These are phyloP conservation scores for Globisporangium iwayamae DNA, from an alignment of 352 stramenopile genomes.

Conservation along the genomic window DNA sequence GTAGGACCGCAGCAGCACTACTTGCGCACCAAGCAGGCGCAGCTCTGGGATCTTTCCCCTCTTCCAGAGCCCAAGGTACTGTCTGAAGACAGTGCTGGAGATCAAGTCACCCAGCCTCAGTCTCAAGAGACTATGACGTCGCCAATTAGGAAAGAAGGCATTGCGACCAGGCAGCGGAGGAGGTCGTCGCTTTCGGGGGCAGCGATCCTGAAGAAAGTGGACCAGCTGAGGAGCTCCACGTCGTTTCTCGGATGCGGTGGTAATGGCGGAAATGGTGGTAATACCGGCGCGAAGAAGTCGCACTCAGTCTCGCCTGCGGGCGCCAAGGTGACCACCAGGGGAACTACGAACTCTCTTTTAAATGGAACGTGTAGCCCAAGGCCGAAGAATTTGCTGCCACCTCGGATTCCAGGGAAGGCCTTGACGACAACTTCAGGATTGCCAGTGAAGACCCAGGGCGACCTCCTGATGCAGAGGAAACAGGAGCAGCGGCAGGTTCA, in stretches of 20 bases:
- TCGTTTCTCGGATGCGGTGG: neutral
- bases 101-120: neutral
- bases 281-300: conserved; percentile 8
- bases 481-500: neutral
- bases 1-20: conserved; percentile 95
- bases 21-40: conserved; percentile 63
- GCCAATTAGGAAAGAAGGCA: conserved; percentile 8
- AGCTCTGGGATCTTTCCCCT: conserved; percentile 8
- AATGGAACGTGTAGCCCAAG: neutral
- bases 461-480: conserved; percentile 11
- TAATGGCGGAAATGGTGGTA: neutral
- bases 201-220: conserved; percentile 15
- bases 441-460: conserved; percentile 8
- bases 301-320: conserved; percentile 10
- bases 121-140: neutral
- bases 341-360: neutral
- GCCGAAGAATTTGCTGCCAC: conserved; percentile 8
- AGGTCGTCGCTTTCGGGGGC: conserved; percentile 10
- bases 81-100: neutral
- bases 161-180: conserved; percentile 1
- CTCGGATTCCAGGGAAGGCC: conserved; percentile 13
- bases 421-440: neutral
- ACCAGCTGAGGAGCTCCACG: conserved; percentile 8
- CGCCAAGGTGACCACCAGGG: neutral
- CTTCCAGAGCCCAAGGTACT: neutral